Evolutionary conservation across 75 land plant genomes (phyloP).

Genomic region (Larix kaempferi): DNA sequence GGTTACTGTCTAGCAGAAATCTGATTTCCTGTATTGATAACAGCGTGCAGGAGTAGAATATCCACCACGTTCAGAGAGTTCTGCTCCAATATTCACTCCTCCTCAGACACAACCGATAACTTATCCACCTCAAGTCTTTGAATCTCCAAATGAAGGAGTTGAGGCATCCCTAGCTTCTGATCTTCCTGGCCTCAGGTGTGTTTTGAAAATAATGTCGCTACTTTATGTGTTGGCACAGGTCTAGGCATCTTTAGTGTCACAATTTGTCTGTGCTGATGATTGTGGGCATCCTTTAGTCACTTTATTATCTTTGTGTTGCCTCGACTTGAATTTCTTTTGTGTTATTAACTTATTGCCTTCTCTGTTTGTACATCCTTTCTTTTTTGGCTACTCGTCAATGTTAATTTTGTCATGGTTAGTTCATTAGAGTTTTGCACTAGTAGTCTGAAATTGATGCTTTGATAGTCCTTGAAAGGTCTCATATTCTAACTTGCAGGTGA

Average conservation of each 20-base stretch:
- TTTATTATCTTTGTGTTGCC: background rate
- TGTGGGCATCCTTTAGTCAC: background rate
- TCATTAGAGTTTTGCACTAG: background rate
- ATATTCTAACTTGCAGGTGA: too few relatives aligned
- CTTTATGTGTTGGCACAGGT: background rate
- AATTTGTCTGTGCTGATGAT: background rate
- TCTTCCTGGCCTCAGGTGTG: conserved; percentile 73
- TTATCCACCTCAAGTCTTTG: conserved; percentile 8
- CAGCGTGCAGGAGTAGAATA: conserved; percentile 84
- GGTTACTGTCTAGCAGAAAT: background rate
- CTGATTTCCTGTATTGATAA: background rate
- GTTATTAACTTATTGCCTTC: background rate
- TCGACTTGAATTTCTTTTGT: background rate
- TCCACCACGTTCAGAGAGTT: conserved; percentile 71
- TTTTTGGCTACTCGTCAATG: background rate
- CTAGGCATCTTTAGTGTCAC: background rate
- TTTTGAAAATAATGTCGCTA: background rate
- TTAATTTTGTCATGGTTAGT: background rate
- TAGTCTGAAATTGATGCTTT: background rate
- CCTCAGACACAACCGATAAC: conserved; percentile 76
- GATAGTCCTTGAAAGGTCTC: too few relatives aligned
- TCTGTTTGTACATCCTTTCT: background rate
- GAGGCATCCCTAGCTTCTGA: conserved; percentile 59
- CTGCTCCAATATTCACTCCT: conserved; percentile 85
- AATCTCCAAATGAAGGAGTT: conserved; percentile 37